Conservation (phyloP, 1,139 yeast species). For the Yamadazyma kanchanaburiensis region DNA sequence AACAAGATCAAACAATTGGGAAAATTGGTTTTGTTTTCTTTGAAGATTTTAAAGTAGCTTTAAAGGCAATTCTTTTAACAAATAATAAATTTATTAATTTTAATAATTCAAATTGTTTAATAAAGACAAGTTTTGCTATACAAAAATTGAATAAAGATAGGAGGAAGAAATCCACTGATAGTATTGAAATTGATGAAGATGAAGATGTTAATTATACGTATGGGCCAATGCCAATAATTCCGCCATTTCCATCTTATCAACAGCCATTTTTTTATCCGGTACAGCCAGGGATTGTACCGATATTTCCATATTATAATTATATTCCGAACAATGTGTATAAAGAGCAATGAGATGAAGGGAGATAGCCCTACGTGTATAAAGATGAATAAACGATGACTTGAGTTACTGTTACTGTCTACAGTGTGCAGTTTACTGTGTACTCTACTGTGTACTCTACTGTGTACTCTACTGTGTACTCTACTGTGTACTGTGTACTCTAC, state of each 20-base stretch:
- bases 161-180: slow-evolving; percentile 6
- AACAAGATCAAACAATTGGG: slow-evolving; percentile 20
- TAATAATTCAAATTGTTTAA: slow-evolving; percentile 20
- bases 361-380: background rate
- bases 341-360: slow-evolving; percentile 2
- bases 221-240: slow-evolving; percentile 7
- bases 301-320: slow-evolving; percentile 8
- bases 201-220: slow-evolving; percentile 2
- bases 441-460: too few relatives aligned
- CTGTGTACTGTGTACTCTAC: too few relatives aligned
- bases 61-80: slow-evolving; percentile 37
- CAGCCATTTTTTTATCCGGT: slow-evolving; percentile 7
- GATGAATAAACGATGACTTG: background rate
- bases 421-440: too few relatives aligned
- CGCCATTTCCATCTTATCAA: slow-evolving; percentile 1
- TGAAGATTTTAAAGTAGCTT: slow-evolving; percentile 34
- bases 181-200: slow-evolving; percentile 1
- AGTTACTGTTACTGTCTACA: too few relatives aligned
- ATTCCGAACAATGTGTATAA: slow-evolving; percentile 9
- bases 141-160: slow-evolving; percentile 21
- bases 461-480: too few relatives aligned
- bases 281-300: slow-evolving; percentile 5
- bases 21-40: slow-evolving; percentile 45
- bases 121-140: slow-evolving; percentile 42
- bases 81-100: slow-evolving; percentile 27